Percentiles rank a stretch among this genome's conserved stretches.
These are phyloP conservation scores for Wallacemonas rigidus DNA, from an alignment of 208 protist genomes.

Conservation along the genomic window DNA sequence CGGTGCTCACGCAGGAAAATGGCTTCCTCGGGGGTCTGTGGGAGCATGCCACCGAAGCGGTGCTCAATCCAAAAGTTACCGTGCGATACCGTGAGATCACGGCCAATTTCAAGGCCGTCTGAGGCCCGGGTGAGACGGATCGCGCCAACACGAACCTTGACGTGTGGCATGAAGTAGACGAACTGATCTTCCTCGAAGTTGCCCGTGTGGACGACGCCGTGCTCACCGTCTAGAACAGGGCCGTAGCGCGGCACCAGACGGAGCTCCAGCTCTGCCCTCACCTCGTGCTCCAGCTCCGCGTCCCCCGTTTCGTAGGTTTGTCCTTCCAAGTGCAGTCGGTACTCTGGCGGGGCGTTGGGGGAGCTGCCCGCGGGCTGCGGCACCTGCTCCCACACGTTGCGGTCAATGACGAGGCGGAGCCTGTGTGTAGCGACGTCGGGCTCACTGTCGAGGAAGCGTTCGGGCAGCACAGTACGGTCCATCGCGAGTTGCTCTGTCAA, in stretches of 20 bases:
- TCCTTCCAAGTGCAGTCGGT: slow-evolving; percentile 55
- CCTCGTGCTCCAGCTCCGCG: slow-evolving; percentile 34
- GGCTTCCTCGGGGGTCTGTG: slow-evolving; percentile 38
- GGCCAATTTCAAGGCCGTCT: slow-evolving; percentile 40
- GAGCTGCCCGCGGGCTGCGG: neutral
- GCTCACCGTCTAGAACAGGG: slow-evolving; percentile 47
- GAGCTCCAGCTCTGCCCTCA: slow-evolving; percentile 48
- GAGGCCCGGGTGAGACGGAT: slow-evolving; percentile 48
- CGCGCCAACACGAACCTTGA: slow-evolving; percentile 30
- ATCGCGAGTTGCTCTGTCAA: slow-evolving; percentile 53
- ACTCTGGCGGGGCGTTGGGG: slow-evolving; percentile 23
- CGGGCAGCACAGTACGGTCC: slow-evolving; percentile 40
- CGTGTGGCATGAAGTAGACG: slow-evolving; percentile 47
- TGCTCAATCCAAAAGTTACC: slow-evolving; percentile 60
- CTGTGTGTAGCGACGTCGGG: slow-evolving; percentile 20
- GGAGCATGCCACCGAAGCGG: slow-evolving; percentile 53
- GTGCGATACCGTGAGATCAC: slow-evolving; percentile 32
- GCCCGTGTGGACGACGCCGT: slow-evolving; percentile 46
- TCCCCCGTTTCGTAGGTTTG: slow-evolving; percentile 50
- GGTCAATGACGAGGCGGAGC: slow-evolving; percentile 27
- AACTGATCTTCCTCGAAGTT: slow-evolving; percentile 60
- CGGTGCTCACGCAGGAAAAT: slow-evolving; percentile 30
- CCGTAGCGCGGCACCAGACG: slow-evolving; percentile 38
- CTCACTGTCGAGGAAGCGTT: slow-evolving; percentile 30
- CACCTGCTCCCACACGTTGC: slow-evolving; percentile 16